Percentiles rank a stretch among this genome's conserved stretches.
Conservation (phyloP, 148 eudicot genomes). For the Arctostaphylos glauca region DNA sequence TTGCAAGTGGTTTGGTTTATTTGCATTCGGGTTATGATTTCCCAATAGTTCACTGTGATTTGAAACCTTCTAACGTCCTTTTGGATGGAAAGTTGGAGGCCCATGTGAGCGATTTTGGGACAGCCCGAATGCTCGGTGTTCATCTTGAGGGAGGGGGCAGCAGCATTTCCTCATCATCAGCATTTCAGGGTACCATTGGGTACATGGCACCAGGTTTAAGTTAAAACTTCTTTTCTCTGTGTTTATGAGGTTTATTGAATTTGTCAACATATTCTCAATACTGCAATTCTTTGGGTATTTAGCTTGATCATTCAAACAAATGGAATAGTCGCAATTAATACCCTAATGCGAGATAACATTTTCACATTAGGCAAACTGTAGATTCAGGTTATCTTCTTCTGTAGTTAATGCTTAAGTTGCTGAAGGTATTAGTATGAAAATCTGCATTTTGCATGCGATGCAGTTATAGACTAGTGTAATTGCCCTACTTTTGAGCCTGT, state of each 20-base stretch:
- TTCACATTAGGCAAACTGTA: neutral
- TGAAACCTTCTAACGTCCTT: constrained; percentile 91
- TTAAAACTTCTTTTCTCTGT: neutral
- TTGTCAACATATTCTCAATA: neutral
- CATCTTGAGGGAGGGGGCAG: constrained; percentile 42
- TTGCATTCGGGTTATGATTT: constrained; percentile 78
- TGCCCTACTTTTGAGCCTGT: neutral
- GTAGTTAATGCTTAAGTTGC: neutral
- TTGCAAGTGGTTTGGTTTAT: constrained; percentile 69
- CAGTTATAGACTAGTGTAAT: neutral
- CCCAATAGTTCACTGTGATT: constrained; percentile 85
- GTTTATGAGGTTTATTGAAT: neutral
- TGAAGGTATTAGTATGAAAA: neutral
- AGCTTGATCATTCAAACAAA: neutral
- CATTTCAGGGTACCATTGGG: constrained; percentile 86
- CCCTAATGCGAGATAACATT: neutral
- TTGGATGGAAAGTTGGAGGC: constrained; percentile 67
- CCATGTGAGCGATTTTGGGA: constrained; percentile 92
- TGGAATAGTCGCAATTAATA: neutral
- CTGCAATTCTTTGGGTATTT: neutral
- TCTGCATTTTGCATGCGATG: neutral
- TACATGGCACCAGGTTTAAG: constrained; percentile 94
- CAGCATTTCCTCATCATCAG: constrained; percentile 46
- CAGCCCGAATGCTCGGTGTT: constrained; percentile 76
- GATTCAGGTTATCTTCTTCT: neutral